Evolutionary conservation across 2,329 filamentous ascomycete genomes (phyloP).

Genomic region (Diaporthe eres): DNA sequence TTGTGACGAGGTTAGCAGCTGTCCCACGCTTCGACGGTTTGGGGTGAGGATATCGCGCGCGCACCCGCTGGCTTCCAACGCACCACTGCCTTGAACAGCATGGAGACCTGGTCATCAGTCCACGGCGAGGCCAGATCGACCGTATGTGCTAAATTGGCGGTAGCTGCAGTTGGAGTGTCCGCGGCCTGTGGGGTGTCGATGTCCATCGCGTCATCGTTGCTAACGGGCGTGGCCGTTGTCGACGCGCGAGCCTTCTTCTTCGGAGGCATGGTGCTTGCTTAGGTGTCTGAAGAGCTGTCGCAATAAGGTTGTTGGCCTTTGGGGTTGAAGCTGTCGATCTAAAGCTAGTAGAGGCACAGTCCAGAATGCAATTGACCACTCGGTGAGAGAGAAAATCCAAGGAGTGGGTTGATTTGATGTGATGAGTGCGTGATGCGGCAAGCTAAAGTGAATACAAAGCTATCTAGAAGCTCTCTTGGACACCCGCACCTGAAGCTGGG

Average conservation of each 20-base stretch:
- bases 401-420: too few relatives aligned
- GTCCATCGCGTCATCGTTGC: conserved; percentile 73
- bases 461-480: not conserved
- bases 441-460: not conserved
- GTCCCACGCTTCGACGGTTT: conserved; percentile 3
- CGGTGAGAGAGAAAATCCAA: not conserved
- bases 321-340: not conserved
- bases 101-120: conserved; percentile 96
- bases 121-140: conserved; percentile 77
- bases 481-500: not conserved
- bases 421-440: not conserved
- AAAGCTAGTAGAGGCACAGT: not conserved
- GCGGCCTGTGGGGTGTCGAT: conserved; percentile 68
- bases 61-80: conserved; percentile 95
- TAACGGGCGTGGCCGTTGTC: conserved; percentile 59
- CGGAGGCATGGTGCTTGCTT: conserved; percentile 63
- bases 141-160: conserved; percentile 55
- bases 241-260: conserved; percentile 76
- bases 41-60: conserved; percentile 5
- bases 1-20: conserved; percentile 39
- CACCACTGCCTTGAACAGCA: conserved; percentile 92
- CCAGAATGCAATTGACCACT: not conserved
- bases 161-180: conserved; percentile 63
- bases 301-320: not conserved
- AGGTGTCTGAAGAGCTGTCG: conserved; percentile 16